These are phyloP conservation scores for Jasminum sambac DNA, from an alignment of 257 asterid species.

Conservation along the genomic window DNA sequence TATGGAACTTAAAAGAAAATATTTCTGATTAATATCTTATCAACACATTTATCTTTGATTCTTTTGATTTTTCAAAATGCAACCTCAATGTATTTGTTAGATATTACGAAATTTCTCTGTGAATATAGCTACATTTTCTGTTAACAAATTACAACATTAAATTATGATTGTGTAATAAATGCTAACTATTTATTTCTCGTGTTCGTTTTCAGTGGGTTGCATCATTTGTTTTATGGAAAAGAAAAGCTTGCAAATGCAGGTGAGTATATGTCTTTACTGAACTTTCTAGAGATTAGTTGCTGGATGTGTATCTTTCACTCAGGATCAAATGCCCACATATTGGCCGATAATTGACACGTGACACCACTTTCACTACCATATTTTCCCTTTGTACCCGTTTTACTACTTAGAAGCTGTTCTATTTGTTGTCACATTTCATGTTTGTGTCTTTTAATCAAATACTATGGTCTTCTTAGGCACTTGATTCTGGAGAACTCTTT, in stretches of 20 bases:
- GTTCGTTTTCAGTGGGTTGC: slow-evolving; percentile 66
- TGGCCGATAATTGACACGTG: no score
- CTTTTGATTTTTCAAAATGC: neutral
- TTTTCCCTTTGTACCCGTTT: neutral
- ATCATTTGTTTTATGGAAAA: slow-evolving; percentile 72
- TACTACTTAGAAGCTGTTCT: neutral
- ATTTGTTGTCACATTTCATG: neutral
- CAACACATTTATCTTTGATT: neutral
- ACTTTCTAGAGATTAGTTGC: slow-evolving; percentile 4
- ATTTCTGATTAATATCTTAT: neutral
- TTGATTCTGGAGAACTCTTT: neutral
- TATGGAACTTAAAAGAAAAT: neutral
- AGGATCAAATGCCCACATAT: no score
- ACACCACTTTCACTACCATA: no score
- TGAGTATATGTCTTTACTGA: slow-evolving; percentile 40
- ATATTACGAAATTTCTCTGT: neutral
- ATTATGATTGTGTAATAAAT: neutral
- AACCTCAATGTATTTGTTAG: slow-evolving; percentile 12
- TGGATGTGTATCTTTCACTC: neutral
- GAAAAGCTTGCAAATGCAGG: slow-evolving; percentile 73
- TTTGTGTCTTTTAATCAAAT: neutral
- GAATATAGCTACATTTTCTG: neutral
- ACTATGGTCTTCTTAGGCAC: neutral
- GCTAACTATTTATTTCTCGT: slow-evolving; percentile 35
- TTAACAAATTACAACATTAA: neutral